Percentiles rank a stretch among this genome's conserved stretches.
These are phyloP conservation scores for Naumovozyma dairenensis DNA, from an alignment of 805 yeast species.

Conservation along the genomic window DNA sequence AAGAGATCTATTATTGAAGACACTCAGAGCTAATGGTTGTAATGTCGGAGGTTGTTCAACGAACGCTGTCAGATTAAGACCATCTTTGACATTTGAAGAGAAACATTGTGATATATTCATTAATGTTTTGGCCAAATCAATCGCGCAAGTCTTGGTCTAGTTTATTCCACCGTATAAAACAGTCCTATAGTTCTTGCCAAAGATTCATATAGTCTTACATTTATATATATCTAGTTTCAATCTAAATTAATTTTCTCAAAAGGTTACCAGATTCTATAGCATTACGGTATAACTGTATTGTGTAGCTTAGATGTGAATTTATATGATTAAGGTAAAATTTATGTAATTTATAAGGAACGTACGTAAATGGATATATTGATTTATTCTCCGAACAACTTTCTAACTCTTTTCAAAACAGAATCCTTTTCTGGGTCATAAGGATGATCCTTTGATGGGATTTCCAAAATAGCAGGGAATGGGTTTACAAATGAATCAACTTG, in stretches of 20 bases:
- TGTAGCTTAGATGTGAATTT: too few relatives aligned
- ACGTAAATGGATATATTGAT: too few relatives aligned
- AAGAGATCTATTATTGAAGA: constrained; percentile 39
- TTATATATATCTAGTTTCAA: neutral
- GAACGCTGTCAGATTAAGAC: constrained; percentile 50
- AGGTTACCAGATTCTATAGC: too few relatives aligned
- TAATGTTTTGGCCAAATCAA: constrained; percentile 30
- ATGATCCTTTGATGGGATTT: constrained; percentile 96
- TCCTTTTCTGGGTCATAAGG: constrained; percentile 99
- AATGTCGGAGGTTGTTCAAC: constrained; percentile 66
- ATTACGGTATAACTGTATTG: too few relatives aligned
- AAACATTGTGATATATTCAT: constrained; percentile 52
- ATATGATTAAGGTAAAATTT: too few relatives aligned
- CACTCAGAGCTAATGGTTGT: constrained; percentile 43
- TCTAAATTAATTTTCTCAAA: neutral
- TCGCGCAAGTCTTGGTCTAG: too few relatives aligned
- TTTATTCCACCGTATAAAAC: too few relatives aligned
- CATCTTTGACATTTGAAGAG: constrained; percentile 50
- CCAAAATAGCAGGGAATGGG: constrained; percentile 94
- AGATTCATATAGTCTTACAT: constrained; percentile 26
- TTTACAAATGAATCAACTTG: constrained; percentile 74
- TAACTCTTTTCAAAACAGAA: constrained; percentile 85
- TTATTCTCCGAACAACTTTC: constrained; percentile 87
- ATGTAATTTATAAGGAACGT: too few relatives aligned
- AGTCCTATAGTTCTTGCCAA: constrained; percentile 6